Evolutionary conservation across 192 early-diverging fungal genomes (phyloP).

Genomic region (Coemansia erecta): DNA sequence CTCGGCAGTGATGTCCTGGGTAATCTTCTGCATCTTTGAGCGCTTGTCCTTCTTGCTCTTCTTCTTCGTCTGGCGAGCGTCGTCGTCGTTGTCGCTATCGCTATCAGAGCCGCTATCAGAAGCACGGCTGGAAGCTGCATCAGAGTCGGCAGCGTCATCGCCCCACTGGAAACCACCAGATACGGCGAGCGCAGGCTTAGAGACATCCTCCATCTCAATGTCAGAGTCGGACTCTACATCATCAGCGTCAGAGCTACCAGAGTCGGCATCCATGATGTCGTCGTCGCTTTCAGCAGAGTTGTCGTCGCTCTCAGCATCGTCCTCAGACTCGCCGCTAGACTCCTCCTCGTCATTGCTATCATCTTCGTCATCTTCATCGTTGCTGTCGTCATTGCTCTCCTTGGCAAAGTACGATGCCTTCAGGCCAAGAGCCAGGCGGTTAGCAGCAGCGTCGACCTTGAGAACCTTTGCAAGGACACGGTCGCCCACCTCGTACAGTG

Average conservation of each 20-base stretch:
- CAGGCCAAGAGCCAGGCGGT: conserved; percentile 71
- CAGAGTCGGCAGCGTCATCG: conserved; percentile 23
- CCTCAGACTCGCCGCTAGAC: conserved; percentile 20
- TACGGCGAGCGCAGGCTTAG: conserved; percentile 30
- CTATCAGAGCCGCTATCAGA: conserved; percentile 21
- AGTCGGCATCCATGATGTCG: conserved; percentile 13
- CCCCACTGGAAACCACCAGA: conserved; percentile 55
- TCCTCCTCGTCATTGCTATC: conserved; percentile 38
- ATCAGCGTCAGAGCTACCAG: conserved; percentile 19
- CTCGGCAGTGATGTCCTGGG: conserved; percentile 69
- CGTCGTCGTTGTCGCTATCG: conserved; percentile 38
- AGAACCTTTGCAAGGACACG: conserved; percentile 78
- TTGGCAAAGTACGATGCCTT: conserved; percentile 82
- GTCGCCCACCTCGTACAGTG: conserved; percentile 79
- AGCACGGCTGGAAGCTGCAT: neutral
- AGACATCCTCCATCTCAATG: conserved; percentile 19
- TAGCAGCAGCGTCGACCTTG: conserved; percentile 67
- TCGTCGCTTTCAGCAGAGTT: conserved; percentile 23
- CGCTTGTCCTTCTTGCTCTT: conserved; percentile 55
- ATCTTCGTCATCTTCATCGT: conserved; percentile 28
- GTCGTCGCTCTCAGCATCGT: conserved; percentile 17
- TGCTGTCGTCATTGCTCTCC: conserved; percentile 50
- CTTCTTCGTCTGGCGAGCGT: conserved; percentile 19
- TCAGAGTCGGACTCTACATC: neutral
- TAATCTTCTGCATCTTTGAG: conserved; percentile 59